Percentiles rank a stretch among this genome's conserved stretches.
Evolutionary conservation across 176 grass and related monocot species (phyloP).

Genomic region (Bothriochloa decipiens): DNA sequence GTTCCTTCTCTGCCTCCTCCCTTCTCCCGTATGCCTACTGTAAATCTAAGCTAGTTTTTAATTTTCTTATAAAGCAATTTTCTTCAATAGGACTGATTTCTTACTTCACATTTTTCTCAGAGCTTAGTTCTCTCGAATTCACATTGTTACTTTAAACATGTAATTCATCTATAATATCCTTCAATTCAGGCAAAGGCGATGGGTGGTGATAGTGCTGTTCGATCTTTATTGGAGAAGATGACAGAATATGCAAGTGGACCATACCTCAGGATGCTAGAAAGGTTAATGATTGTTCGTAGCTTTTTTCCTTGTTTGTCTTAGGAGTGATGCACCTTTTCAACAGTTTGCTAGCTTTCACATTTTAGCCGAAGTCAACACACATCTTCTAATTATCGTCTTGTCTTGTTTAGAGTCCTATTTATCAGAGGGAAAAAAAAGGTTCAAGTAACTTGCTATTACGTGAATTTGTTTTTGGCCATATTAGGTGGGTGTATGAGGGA

Average conservation of each 20-base stretch:
- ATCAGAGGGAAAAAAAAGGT: constrained; percentile 2
- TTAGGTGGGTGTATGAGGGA: constrained; percentile 98
- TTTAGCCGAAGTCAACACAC: constrained; percentile 1
- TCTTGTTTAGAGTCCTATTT: constrained; percentile 21
- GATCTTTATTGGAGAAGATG: constrained; percentile 95
- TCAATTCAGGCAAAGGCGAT: constrained; percentile 81
- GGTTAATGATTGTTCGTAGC: constrained; percentile 51
- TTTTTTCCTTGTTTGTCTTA: constrained; percentile 17
- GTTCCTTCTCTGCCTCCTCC: background rate
- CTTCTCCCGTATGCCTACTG: background rate
- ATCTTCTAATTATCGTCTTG: background rate
- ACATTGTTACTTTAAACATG: constrained; percentile 16
- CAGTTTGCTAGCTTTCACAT: constrained; percentile 13
- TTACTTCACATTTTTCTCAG: constrained; percentile 9
- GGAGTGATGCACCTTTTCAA: background rate
- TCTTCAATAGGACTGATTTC: background rate
- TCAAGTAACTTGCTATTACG: constrained; percentile 23
- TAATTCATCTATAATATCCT: constrained; percentile 27
- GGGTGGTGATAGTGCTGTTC: constrained; percentile 88
- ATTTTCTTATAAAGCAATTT: constrained; percentile 11
- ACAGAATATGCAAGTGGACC: constrained; percentile 80
- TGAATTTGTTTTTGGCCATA: constrained; percentile 22
- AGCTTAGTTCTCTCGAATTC: background rate
- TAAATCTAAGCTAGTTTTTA: constrained; percentile 29
- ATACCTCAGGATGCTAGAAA: constrained; percentile 93